Conservation (phyloP, 768 basidiomycete genomes). For the Lentinula lateritia region DNA sequence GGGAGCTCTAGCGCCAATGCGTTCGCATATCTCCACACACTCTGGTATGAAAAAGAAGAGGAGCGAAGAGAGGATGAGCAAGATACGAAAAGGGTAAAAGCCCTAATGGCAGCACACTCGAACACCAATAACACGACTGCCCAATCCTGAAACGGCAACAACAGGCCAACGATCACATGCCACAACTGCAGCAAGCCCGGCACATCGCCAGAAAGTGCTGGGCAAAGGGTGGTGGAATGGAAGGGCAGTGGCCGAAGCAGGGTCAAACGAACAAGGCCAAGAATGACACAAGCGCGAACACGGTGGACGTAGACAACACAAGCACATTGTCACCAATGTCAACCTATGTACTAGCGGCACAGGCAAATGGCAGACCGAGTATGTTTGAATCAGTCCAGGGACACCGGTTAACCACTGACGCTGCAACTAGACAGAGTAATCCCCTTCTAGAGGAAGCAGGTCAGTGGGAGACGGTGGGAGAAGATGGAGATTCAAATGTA, state of each 20-base stretch:
- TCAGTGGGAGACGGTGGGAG: background rate
- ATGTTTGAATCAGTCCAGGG: background rate
- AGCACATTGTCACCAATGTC: too few relatives aligned
- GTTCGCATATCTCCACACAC: background rate
- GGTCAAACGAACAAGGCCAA: background rate
- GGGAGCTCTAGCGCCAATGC: background rate
- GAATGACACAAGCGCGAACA: background rate
- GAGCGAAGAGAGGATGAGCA: background rate
- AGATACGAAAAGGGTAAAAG: background rate
- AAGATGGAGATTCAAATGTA: background rate
- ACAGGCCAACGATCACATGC: background rate
- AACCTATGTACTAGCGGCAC: background rate
- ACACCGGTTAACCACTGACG: background rate
- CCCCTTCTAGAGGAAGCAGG: background rate
- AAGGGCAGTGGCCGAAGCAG: background rate
- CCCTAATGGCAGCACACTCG: background rate
- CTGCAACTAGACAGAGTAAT: background rate
- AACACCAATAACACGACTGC: background rate
- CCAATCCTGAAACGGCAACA: too few relatives aligned
- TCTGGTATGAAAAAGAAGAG: background rate
- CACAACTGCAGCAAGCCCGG: background rate
- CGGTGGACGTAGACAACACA: background rate
- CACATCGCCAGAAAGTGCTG: background rate
- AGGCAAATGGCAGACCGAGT: background rate
- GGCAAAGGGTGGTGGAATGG: too few relatives aligned